Evolutionary conservation across 2,329 filamentous ascomycete species (phyloP), one percentile per base, ranked within the genome.

Genomic region (Aspergillaceae sp.): DNA sequence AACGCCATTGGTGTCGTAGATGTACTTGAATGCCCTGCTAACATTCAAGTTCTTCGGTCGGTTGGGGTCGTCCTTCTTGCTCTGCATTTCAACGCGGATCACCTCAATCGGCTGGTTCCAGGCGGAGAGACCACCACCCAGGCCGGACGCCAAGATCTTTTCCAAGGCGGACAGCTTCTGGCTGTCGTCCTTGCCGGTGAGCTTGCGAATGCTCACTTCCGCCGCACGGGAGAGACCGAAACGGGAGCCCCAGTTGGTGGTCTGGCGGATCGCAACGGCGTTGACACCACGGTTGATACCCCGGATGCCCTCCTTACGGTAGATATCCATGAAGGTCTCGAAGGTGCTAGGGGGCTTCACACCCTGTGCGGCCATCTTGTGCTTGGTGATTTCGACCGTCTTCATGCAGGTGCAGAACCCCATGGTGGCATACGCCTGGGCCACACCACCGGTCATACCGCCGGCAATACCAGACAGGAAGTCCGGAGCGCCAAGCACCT

Each of bases 341-440:
- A 94, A 94, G 56, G 92, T 97, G 62, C 87, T 83, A n/a, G 82
- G 86, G 27, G 88, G 87, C 74, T 88, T 87, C 56, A 84, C 81
- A 59, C 92, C 92, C 38, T 82, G 57, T 32, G 87, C 84, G 9
- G 87, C 89, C 64, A 92, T 77, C 80, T 97, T 97, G 78, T 92
- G 86, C 75, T 96, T 94, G 65, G 92, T 98, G 73, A 98, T 98
- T 73, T 98, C 92, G 57, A 97, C 92, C 54, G 92, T 98, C 83
- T 98, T 98, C 92, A 98, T 98, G 81, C 92, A 98, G 51, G 92
- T 98, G 75, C 92, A 98, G 83, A 98, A 98, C 58, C 92, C 92
- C 91, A 98, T 98, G 68, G 92, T 98, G 56, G 92, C 92, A 70
- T 98, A 98, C 50, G 92, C 92, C 75, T 98, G 92, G 41, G 91